Evolutionary conservation across 345 rosid genomes (phyloP), one percentile per base, ranked within the genome.

Genomic region (Balakata baccata): DNA sequence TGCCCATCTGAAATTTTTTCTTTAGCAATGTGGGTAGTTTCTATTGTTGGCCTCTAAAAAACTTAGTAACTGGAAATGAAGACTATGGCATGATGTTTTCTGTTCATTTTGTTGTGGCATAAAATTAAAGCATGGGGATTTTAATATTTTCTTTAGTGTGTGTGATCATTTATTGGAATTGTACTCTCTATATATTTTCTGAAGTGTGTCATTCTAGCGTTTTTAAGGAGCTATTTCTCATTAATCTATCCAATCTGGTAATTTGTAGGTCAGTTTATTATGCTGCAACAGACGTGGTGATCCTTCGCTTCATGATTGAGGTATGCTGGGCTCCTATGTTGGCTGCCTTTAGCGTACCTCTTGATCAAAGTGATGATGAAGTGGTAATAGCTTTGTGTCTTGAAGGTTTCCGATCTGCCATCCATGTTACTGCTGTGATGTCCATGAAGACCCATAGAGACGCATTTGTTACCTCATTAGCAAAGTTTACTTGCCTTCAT

Each of bases 241-340:
- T 80, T 78, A 71, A 80, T 80, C 72, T 75, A 50, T 69, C 64
- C 72, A 67, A 29, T 62, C 29, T 82, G 77, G 79, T 75, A 70
- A 75, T 80, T 78, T 91, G 91, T 82, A 96, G 99, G 96, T 96
- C 99, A 82, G 92, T 85, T 76, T 96, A 91, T 88, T 91, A 93
- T 85, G 96, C 98, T 46, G 99, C 98, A 73, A 90, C 96, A 22
- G 98, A 96, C 90, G 96, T 88, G 62, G 95, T 89, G 75, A 88
- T 93, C 79, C 92, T 96, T 75, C 85, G 97, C 79, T 96, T 96
- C 86, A 96, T 96, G 99, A 83, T 93, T 75, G 99, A 96, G 85
- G 99, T 85, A 60, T 96, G 99, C 83, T 96, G 99, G 99, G 99
- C 98, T 80, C 98, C 98, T 56, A 93, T 96, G 99, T 76, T 96